Conservation (phyloP, 352 stramenopile species). For the Phytophthora multivora region DNA sequence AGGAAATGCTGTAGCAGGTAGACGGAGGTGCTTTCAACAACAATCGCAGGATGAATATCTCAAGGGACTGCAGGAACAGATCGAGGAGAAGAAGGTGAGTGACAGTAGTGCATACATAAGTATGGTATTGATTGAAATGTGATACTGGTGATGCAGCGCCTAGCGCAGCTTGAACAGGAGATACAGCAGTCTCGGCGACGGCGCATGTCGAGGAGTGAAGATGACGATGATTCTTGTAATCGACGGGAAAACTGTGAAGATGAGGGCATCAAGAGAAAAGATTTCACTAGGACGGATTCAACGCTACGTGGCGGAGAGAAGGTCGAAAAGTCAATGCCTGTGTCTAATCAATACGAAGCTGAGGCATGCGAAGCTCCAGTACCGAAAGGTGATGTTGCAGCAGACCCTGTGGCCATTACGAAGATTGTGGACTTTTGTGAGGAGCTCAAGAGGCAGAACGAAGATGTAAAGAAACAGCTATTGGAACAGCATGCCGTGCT, state of each 20-base stretch:
- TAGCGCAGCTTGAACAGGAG: slow-evolving; percentile 8
- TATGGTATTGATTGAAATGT: not conserved
- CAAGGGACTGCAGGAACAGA: slow-evolving; percentile 48
- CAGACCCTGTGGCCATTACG: slow-evolving; percentile 34
- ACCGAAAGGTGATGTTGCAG: slow-evolving; percentile 1
- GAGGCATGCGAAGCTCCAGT: not conserved
- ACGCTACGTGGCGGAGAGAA: not conserved
- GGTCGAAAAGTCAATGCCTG: not conserved
- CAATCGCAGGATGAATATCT: slow-evolving; percentile 46
- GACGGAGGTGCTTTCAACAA: not conserved
- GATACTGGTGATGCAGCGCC: slow-evolving; percentile 1
- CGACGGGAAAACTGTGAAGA: not conserved
- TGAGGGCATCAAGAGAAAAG: not conserved
- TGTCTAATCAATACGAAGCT: slow-evolving; percentile 22
- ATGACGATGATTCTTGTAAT: not conserved
- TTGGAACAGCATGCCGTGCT: slow-evolving; percentile 52
- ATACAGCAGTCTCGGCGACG: slow-evolving; percentile 3
- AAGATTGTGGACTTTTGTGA: slow-evolving; percentile 65
- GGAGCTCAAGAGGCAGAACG: slow-evolving; percentile 62
- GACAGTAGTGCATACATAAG: not conserved
- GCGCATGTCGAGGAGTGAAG: slow-evolving; percentile 3
- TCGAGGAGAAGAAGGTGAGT: slow-evolving; percentile 55
- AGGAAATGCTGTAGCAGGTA: not conserved
- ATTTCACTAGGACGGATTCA: not conserved
- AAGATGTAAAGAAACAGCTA: slow-evolving; percentile 60